phyloP scores from a whole-genome alignment of 768 basidiomycete species.

The Chiua virens region DNA sequence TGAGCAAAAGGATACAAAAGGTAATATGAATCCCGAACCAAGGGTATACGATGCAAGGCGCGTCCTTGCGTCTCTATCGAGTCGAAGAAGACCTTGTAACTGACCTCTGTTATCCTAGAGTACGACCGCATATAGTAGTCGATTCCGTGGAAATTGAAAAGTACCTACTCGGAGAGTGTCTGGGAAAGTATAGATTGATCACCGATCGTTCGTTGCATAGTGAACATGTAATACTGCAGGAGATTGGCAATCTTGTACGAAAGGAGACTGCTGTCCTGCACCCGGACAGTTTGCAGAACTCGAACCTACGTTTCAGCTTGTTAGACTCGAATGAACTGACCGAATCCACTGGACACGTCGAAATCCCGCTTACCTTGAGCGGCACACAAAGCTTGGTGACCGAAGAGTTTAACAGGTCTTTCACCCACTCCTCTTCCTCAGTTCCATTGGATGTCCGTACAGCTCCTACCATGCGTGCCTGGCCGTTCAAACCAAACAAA shows the following conservation, averaged over 20 bases:
- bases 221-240: conserved; percentile 91
- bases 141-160: neutral
- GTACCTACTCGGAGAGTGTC: conserved; percentile 74
- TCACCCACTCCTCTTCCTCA: conserved; percentile 78
- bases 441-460: conserved; percentile 51
- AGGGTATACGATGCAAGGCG: conserved; percentile 49
- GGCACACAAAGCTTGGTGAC: conserved; percentile 85
- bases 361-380: conserved; percentile 60
- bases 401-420: conserved; percentile 76
- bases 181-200: conserved; percentile 73
- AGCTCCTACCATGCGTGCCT: conserved; percentile 70
- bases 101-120: conserved; percentile 71
- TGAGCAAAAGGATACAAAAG: neutral
- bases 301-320: conserved; percentile 52
- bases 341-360: neutral
- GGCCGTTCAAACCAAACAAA: conserved; percentile 66
- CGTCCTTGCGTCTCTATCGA: conserved; percentile 85
- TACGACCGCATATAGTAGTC: neutral
- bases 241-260: conserved; percentile 93
- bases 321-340: neutral
- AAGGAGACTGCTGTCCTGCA: conserved; percentile 90
- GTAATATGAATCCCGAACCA: conserved; percentile 40
- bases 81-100: conserved; percentile 85
- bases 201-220: conserved; percentile 92
- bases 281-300: conserved; percentile 90